Evolutionary conservation across 495 filamentous ascomycete species (phyloP).

Genomic region (Talaromyces liani): DNA sequence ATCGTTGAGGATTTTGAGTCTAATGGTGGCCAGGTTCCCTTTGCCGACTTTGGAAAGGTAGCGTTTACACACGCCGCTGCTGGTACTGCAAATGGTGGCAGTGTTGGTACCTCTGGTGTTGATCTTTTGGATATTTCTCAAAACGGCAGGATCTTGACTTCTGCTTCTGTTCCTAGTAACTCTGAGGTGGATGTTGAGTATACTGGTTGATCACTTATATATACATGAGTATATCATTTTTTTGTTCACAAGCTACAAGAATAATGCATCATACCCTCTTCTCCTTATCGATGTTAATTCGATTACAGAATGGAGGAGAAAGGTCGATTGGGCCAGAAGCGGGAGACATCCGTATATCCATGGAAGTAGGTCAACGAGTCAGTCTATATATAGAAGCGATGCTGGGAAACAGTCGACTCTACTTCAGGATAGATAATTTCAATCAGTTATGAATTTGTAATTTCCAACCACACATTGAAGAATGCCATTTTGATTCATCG

Average conservation of each 20-base stretch:
- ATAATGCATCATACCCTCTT: neutral
- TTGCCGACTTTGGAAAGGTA: constrained; percentile 48
- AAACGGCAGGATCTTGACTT: constrained; percentile 37
- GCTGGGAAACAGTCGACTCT: too few relatives aligned
- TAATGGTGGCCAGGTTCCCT: constrained; percentile 36
- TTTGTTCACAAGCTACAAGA: neutral
- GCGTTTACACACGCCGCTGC: constrained; percentile 40
- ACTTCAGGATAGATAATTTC: too few relatives aligned
- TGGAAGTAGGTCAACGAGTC: neutral
- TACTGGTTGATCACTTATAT: neutral
- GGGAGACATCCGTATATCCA: neutral
- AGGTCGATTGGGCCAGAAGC: neutral
- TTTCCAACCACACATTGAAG: neutral
- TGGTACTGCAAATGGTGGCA: constrained; percentile 13
- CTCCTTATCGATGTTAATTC: neutral
- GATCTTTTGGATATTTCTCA: constrained; percentile 47
- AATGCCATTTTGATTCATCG: neutral
- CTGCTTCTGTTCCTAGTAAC: constrained; percentile 32
- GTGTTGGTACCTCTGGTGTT: constrained; percentile 31
- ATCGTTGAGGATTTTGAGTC: constrained; percentile 57
- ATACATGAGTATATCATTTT: neutral
- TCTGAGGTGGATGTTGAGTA: constrained; percentile 28
- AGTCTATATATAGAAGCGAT: neutral
- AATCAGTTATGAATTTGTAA: neutral
- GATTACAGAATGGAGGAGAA: neutral